Evolutionary conservation across 768 basidiomycete species (phyloP), one percentile per base, ranked within the genome.

Genomic region (Lactarius indigo): DNA sequence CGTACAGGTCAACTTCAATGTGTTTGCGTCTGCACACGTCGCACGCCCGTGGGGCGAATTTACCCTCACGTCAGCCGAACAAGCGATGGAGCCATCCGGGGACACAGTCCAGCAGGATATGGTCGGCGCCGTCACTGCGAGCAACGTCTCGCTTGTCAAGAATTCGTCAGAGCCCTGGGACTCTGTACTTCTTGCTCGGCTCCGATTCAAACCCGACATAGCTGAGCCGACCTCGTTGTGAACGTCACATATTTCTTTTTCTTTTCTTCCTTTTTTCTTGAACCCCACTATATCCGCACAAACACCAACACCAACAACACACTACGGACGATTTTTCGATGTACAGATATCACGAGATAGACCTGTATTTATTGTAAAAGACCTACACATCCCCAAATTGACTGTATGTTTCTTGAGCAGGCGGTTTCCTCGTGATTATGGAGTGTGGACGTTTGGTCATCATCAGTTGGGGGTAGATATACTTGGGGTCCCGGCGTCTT

Each of bases 11-110:
- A 85, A 88, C 73, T 92, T 93, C 78, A 89, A 90, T 65, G 87
- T 91, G 15, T 87, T 85, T 72, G 77, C 83, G 3, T 68, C 76
- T 15, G 77, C 83, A 3, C 80, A 76, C 64, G 72, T 73, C 35
- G 86, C 87, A 4, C 82, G 85, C 54, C 83, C 86, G 1, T 94
- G 92, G 92, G 92, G 92, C 8, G 81, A 81, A 18, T 92, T 91
- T 74, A 84, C 85, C 3, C 84, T 58, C 83, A 88, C 73, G 5
- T 81, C 79, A 0, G 80, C 68, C 18, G 70, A 60, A 35, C 52
- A 83, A 35, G 28, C 68, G 17, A 71, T 79, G 10, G 72, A 78
- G 12, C 75, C 75, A 4, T 80, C 79, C 26, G 69, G 74, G 42
- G 75, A 76, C 17, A 76, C 74, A 2, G 86, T 85, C 69, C 77